Evolutionary conservation across 805 yeast genomes (phyloP), one percentile per base, ranked within the genome.

Genomic region (Candida michaelii): DNA sequence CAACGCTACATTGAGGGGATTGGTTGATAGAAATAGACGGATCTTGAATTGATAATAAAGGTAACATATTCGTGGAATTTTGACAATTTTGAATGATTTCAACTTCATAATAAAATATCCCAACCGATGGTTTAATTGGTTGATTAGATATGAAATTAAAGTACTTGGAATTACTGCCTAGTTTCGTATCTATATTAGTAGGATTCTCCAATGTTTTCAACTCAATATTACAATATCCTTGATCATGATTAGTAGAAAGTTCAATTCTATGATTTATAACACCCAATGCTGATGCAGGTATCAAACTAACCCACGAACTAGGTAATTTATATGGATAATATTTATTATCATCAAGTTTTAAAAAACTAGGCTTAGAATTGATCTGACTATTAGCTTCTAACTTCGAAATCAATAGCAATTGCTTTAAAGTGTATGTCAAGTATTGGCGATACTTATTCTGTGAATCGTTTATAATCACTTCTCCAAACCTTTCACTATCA

Each of bases 31-130:
- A 63, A 1, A 68, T 48, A 0, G 71, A 56, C 11, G 56, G 48
- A 46, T 69, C 74, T 39, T 59, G 59, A 36, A 63, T 56, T 11
- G 59, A 55, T 9, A 69, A 56, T 4, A 70, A 50, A 3, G 73
- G 67, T 21, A 54, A 56, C 47, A 49, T 54, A 27, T 54, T 54
- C 0, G 71, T 60, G 10, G 64, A 54, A n/a, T 48, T 53, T 2
- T 71, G 59, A 21, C 62, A 54, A 12, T 54, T 58, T 48, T 71
- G 76, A 36, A 51, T 56, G 10, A 69, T 55, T 42, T 61, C 64
- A 4, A 66, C 60, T 45, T 71, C 76, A 47, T 69, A 71, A 47
- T 71, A 71, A 48, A 56, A 71, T 1, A 71, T 46, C 1, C 76
- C 74, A 2, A 63, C 54, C 3, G 63, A 51, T 3, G 65, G 53